Percentiles rank a stretch among this genome's conserved stretches.
phyloP scores from a whole-genome alignment of 345 rosid species.

The Conringia planisiliqua region DNA sequence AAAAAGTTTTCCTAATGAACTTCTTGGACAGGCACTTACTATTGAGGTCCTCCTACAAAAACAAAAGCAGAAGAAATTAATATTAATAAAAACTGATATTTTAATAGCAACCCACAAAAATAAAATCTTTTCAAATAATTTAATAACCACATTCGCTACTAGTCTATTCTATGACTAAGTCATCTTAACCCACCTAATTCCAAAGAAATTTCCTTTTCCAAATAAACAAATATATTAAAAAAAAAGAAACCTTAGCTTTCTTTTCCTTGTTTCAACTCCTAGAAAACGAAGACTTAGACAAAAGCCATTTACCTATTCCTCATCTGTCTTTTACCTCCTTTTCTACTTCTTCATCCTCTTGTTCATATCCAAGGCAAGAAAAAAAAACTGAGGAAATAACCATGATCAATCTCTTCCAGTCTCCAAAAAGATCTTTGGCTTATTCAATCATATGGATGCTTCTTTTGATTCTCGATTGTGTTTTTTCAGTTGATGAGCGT shows the following conservation, averaged over 20 bases:
- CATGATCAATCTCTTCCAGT: conserved; percentile 9
- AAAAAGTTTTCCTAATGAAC: neutral
- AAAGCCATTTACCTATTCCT: neutral
- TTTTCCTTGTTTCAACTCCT: neutral
- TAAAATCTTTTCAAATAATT: neutral
- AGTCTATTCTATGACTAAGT: conserved; percentile 11
- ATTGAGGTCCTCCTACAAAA: neutral
- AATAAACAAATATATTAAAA: neutral
- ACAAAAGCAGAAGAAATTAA: neutral
- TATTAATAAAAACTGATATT: neutral
- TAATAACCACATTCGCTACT: neutral
- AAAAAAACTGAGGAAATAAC: neutral
- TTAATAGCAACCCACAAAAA: neutral
- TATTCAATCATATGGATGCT: conserved; percentile 4
- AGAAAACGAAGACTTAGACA: conserved; percentile 12
- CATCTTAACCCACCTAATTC: conserved; percentile 18
- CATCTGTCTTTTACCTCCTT: neutral
- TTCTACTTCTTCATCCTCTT: neutral
- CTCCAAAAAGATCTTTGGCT: neutral
- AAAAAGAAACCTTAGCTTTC: neutral
- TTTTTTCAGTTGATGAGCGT: conserved; percentile 6
- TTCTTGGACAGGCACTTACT: neutral
- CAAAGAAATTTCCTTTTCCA: conserved; percentile 18
- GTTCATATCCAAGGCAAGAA: neutral
- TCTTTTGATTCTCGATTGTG: neutral